Evolutionary conservation across 2,329 filamentous ascomycete genomes (phyloP).

Genomic region (Phoma sp.): DNA sequence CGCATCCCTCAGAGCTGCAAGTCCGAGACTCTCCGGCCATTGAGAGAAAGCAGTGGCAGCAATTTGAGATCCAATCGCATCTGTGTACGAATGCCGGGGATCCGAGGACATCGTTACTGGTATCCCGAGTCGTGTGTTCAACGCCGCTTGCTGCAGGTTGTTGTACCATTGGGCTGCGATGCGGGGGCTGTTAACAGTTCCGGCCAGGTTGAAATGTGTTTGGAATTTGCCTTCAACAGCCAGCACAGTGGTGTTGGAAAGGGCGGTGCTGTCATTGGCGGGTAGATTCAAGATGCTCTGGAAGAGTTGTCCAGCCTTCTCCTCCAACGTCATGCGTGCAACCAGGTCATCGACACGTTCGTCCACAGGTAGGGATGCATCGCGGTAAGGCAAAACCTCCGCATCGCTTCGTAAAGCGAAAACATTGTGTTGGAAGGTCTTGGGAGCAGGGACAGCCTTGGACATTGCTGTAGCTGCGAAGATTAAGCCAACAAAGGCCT

Average conservation of each 20-base stretch:
- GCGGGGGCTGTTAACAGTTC: conserved; percentile 52
- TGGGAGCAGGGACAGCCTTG: conserved; percentile 4
- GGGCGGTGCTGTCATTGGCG: conserved; percentile 38
- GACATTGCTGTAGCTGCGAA: conserved; percentile 16
- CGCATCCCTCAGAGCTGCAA: conserved; percentile 58
- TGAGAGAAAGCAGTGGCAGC: conserved; percentile 56
- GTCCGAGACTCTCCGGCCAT: conserved; percentile 61
- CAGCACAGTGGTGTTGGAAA: conserved; percentile 43
- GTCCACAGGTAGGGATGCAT: conserved; percentile 53
- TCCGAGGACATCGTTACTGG: conserved; percentile 59
- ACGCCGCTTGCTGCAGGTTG: conserved; percentile 51
- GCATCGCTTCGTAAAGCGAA: conserved; percentile 9
- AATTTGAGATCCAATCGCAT: conserved; percentile 55
- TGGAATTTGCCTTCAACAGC: conserved; percentile 48
- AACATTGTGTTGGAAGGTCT: conserved; percentile 2
- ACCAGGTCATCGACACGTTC: conserved; percentile 58
- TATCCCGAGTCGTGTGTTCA: conserved; percentile 58
- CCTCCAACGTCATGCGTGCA: conserved; percentile 56
- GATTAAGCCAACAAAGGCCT: conserved; percentile 12
- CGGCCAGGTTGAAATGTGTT: conserved; percentile 59
- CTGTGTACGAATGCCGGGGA: conserved; percentile 56
- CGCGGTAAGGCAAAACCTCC: conserved; percentile 40
- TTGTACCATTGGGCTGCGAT: conserved; percentile 52
- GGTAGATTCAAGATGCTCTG: conserved; percentile 49
- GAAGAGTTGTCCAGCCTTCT: conserved; percentile 60